Base-by-base conservation (phyloP, 164 flowering plant species). In the Chimonanthus praecox region DNA sequence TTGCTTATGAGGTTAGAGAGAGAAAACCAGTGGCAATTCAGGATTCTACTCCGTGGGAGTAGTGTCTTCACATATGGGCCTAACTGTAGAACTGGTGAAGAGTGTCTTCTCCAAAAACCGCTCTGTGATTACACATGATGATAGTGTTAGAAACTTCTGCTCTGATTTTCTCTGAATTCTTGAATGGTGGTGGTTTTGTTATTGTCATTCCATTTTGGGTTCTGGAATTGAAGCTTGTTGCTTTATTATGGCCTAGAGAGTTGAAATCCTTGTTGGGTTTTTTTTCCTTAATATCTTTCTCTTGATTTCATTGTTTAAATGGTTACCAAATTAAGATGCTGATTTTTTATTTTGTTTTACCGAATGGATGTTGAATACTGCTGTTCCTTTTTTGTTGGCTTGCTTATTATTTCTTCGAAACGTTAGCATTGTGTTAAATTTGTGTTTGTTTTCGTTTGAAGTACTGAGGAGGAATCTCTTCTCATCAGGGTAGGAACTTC, bases 81-180 rank as follows among this genome's bases (percentile, higher is more conserved):
- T 89, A 73, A 83, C 89, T 21, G 89, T 92, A 43, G 92, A 79
- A 78, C 75, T 88, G 33, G 92, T 85, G 16, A 88, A 81, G 82
- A 87, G 81, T 70, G 90, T 90, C 64, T 89, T 92, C 89, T 86
- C 88, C 4, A 89, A 83, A 75, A 84, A 78, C 81, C 78, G 84
- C 13, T 83, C 89, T 18, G 54, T 76, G 16, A 58, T 78, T 49
- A 69, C 82, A 9, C 85, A 80, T 5, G 85, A 84, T 7, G 74
- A 61, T 81, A 82, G 73, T 77, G 89, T 87, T 58, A 78, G 85
- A 77, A 67, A 47, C 73, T 70, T 13, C 65, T 15, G 2, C 20
- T 70, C 0, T 71, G 48, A 46, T 4, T 33, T 71, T 80, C 63
- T n/a, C 0, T 75, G 15, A 4, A 45, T 69, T 60, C 47, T 51